Evolutionary conservation across 306 rosid genomes (phyloP).

Genomic region (Citrullus amarus): DNA sequence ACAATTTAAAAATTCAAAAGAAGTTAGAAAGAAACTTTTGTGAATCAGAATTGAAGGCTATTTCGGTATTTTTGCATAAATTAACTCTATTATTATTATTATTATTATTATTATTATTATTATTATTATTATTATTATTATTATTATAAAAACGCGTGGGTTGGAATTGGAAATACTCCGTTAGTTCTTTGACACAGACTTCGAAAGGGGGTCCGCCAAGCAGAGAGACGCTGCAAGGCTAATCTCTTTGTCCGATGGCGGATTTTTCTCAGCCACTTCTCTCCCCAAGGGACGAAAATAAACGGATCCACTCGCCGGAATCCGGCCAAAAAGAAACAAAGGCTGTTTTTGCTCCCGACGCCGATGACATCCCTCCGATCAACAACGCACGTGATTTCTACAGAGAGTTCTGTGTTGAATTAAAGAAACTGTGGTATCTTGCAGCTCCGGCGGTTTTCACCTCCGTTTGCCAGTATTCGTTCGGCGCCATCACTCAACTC

Average conservation of each 20-base stretch:
- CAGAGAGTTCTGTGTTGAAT: constrained; percentile 36
- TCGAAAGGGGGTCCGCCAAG: no score
- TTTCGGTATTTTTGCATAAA: no score
- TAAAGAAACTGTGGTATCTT: constrained; percentile 75
- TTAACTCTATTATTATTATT: no score
- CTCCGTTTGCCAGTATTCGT: constrained; percentile 66
- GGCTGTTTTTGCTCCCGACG: constrained; percentile 31
- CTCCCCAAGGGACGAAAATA: not conserved
- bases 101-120: no score
- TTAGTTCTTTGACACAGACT: no score
- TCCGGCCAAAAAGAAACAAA: constrained; percentile 18
- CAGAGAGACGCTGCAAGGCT: no score
- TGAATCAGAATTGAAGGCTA: no score
- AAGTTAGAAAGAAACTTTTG: no score
- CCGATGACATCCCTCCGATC: constrained; percentile 53
- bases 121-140: no score
- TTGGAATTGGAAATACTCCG: no score
- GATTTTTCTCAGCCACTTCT: constrained; percentile 20
- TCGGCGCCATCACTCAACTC: constrained; percentile 75
- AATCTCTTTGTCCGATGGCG: constrained; percentile 8
- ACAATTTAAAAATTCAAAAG: no score
- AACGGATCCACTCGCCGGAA: not conserved
- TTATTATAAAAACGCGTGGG: no score
- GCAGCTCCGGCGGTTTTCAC: constrained; percentile 95
- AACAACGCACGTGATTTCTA: constrained; percentile 23